Conservation (phyloP, 768 basidiomycete species). For the Boletus tomentosulus region DNA sequence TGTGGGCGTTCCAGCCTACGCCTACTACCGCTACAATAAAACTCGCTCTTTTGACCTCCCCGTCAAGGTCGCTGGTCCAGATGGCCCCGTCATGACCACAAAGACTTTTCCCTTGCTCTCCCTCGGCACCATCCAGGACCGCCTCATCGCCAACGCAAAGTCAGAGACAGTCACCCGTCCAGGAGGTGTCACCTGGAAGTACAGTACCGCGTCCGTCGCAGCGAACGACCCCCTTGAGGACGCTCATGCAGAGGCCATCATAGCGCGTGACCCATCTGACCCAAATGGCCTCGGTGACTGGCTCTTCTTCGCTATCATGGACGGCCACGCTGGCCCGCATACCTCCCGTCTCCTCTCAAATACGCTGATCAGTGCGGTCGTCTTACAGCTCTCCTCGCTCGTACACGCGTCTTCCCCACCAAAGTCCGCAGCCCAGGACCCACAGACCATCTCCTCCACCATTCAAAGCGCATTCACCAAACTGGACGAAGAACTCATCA, state of each 20-base stretch:
- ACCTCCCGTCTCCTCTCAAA: constrained; percentile 83
- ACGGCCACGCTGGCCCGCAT: constrained; percentile 81
- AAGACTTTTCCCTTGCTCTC: constrained; percentile 55
- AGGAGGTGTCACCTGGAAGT: constrained; percentile 63
- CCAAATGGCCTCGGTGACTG: constrained; percentile 63
- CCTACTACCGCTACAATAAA: constrained; percentile 46
- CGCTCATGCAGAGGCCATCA: constrained; percentile 65
- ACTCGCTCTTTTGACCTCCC: constrained; percentile 56
- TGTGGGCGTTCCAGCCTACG: constrained; percentile 56
- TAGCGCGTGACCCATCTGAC: constrained; percentile 60
- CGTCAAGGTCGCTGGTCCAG: constrained; percentile 48
- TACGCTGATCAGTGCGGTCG: constrained; percentile 79
- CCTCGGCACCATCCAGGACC: constrained; percentile 49
- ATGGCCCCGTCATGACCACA: constrained; percentile 54
- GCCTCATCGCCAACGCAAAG: constrained; percentile 52
- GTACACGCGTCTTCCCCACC: constrained; percentile 35
- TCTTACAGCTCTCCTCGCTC: constrained; percentile 64
- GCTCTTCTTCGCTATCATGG: constrained; percentile 86
- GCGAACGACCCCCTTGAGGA: constrained; percentile 95
- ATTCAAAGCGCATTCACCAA: constrained; percentile 74
- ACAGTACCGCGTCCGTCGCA: constrained; percentile 72
- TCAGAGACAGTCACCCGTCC: constrained; percentile 45
- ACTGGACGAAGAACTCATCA: constrained; percentile 82
- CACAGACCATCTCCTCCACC: constrained; percentile 58
- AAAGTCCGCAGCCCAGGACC: constrained; percentile 34